Base-by-base conservation (phyloP, 192 early-diverging fungal genomes). In the Lobosporangium transversale region DNA sequence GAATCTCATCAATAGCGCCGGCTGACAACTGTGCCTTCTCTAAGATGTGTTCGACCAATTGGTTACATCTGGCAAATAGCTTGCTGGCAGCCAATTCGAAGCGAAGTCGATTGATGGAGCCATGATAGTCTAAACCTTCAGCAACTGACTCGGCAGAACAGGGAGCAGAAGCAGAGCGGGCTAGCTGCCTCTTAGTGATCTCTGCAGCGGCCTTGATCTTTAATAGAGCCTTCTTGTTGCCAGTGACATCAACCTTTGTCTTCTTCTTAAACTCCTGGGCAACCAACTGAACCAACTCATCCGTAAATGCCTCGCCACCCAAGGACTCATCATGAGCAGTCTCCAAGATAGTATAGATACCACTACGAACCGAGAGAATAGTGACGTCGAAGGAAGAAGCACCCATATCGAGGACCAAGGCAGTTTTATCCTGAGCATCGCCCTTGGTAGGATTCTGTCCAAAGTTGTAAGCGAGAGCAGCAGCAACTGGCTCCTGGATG, bases 71-170 rank as follows among this genome's bases (percentile, higher is more conserved):
- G 37, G 55, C 74, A 73, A 94, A 94, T n/a, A 95, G 75, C 62
- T 88, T 90, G 74, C 84, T 85, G 33, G 91, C 84, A 80, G 96
- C 81, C 66, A 96, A 91, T 69, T 98, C 96, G 74, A 98, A 98
- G 27, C 96, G 88, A 53, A 90, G 89, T 62, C 96, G 88, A 76
- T 89, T 90, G 68, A 98, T 85, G 33, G 84, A 86, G 18, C 86
- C 85, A 82, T 95, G 91, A 78, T 91, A 94, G 83, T 98, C 97
- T 58, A 95, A 66, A 54, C 97, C 97, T 20, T 96, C 94, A 53
- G 88, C 90, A 54, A 98, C 83, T 33, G 91, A 92, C 80, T 98
- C 97, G 40, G 98, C 94, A 7, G 91, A 90, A 83, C 97, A 98
- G 45, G 95, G 93, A 31, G 96, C 94, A 48, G 86, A 85, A 74